Evolutionary conservation across 2,329 filamentous ascomycete species (phyloP), one percentile per base, ranked within the genome.

Genomic region (Cladobotryum protrusum): DNA sequence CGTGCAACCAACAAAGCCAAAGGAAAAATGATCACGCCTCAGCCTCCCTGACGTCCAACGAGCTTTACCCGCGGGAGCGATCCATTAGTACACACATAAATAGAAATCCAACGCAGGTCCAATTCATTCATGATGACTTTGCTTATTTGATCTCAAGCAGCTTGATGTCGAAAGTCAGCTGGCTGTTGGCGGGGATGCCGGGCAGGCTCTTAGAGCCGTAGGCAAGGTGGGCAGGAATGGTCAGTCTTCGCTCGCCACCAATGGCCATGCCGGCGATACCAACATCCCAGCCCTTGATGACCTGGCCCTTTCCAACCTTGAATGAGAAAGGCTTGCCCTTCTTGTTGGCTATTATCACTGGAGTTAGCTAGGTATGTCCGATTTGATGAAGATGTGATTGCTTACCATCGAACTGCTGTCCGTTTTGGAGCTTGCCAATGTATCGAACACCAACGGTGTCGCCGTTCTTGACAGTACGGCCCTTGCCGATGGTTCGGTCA

Each of bases 261-360:
- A 91, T 85, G 60, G 85, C 77, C 89, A 99, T 96, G 72, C 95
- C 95, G 59, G 81, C 78, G 60, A 99, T 77, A 72, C 93, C 93
- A 57, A 97, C 82, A 69, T 99, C 95, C 95, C 93, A 97, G 60
- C 93, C 93, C 81, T 95, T 93, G 77, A 99, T 99, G 63, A 99
- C 95, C 71, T 97, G 89, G 54, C 91, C 91, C 67, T 85, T 83
- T 60, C 93, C 95, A 54, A 95, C 83, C 78, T 92, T 95, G 83
- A 97, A 97, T 59, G 80, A 81, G 76, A 99, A 99, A 52, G 95
- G 92, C 77, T 95, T 91, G 63, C 93, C 93, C 77, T 95, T 96
- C 81, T 97, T 99, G 81, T 99, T 97, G 71, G 90, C 89, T 91
- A 62, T 50, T 35, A 18, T 11, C 40, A 57, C 4, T 18, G 34